Conservation (phyloP, 208 protist species). For the Crithidia bombi region DNA sequence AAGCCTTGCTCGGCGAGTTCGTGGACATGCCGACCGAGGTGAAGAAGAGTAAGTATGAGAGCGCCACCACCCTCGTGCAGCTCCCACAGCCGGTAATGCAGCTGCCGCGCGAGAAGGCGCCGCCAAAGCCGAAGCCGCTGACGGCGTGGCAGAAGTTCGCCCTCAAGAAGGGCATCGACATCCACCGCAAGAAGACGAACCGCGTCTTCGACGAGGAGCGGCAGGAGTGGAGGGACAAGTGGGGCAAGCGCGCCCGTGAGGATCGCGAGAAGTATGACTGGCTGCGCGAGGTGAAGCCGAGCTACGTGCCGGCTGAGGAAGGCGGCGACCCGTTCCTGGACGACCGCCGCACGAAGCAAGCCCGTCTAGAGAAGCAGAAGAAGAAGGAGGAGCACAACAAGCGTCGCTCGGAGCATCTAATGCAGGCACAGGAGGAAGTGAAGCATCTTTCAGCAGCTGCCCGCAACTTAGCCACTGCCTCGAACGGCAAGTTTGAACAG, state of each 20-base stretch:
- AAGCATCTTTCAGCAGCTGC: slow-evolving; percentile 76
- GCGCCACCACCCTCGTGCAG: slow-evolving; percentile 62
- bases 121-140: slow-evolving; percentile 85
- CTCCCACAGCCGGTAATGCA: slow-evolving; percentile 86
- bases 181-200: slow-evolving; percentile 89
- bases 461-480: slow-evolving; percentile 82
- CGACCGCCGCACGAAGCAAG: slow-evolving; percentile 83
- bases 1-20: slow-evolving; percentile 77
- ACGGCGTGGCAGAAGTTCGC: slow-evolving; percentile 94
- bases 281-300: slow-evolving; percentile 90
- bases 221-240: slow-evolving; percentile 93
- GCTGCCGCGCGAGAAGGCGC: slow-evolving; percentile 93
- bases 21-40: slow-evolving; percentile 62
- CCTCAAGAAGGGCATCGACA: slow-evolving; percentile 93
- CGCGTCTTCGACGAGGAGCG: slow-evolving; percentile 90
- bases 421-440: slow-evolving; percentile 78
- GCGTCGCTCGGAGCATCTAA: slow-evolving; percentile 77
- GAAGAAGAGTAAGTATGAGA: slow-evolving; percentile 87
- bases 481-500: slow-evolving; percentile 93
- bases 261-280: slow-evolving; percentile 91
- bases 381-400: slow-evolving; percentile 94
- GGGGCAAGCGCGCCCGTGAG: slow-evolving; percentile 92
- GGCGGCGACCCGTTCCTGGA: slow-evolving; percentile 94
- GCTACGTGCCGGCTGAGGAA: slow-evolving; percentile 85
- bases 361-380: slow-evolving; percentile 83